A percentile compares a stretch with the other conserved stretches of the same genome.
These are phyloP conservation scores for Bruguiera parviflora DNA, from an alignment of 345 rosid species.

Conservation along the genomic window DNA sequence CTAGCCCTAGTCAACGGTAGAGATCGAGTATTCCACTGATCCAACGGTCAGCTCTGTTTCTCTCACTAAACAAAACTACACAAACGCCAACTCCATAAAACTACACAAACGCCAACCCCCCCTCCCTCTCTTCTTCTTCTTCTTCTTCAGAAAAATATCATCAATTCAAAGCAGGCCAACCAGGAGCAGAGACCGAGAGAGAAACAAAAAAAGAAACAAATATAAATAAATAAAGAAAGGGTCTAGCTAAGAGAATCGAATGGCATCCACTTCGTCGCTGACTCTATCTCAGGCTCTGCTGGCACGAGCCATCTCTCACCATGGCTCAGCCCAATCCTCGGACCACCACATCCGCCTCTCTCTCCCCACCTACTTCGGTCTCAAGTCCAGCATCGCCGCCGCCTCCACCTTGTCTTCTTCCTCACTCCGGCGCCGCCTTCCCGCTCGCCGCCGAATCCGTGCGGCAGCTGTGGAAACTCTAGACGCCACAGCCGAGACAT, in stretches of 20 bases:
- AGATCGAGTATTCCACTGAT: conserved; percentile 28
- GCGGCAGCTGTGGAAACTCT: conserved; percentile 56
- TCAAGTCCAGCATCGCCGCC: conserved; percentile 34
- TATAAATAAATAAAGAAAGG: background rate
- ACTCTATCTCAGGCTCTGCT: conserved; percentile 55
- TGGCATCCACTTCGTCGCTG: conserved; percentile 60
- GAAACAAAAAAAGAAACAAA: background rate
- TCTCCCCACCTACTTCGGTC: conserved; percentile 49
- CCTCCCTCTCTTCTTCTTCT: conserved; percentile 29
- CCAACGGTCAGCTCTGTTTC: conserved; percentile 36
- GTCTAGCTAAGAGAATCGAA: conserved; percentile 6
- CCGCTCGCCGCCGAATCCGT: conserved; percentile 27
- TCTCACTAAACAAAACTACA: background rate
- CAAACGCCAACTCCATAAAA: too few species aligned
- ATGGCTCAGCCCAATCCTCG: conserved; percentile 36
- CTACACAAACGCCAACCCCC: too few species aligned
- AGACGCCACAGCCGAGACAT: conserved; percentile 47
- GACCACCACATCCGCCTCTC: conserved; percentile 40
- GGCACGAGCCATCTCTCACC: conserved; percentile 45
- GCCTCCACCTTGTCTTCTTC: conserved; percentile 15
- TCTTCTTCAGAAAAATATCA: background rate
- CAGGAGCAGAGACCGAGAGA: background rate
- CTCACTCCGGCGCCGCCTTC: conserved; percentile 25
- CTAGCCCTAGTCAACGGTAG: conserved; percentile 35
- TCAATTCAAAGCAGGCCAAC: background rate